These are phyloP conservation scores for Sporopachydermia cereana DNA, from an alignment of 1,139 yeast species.

Conservation along the genomic window DNA sequence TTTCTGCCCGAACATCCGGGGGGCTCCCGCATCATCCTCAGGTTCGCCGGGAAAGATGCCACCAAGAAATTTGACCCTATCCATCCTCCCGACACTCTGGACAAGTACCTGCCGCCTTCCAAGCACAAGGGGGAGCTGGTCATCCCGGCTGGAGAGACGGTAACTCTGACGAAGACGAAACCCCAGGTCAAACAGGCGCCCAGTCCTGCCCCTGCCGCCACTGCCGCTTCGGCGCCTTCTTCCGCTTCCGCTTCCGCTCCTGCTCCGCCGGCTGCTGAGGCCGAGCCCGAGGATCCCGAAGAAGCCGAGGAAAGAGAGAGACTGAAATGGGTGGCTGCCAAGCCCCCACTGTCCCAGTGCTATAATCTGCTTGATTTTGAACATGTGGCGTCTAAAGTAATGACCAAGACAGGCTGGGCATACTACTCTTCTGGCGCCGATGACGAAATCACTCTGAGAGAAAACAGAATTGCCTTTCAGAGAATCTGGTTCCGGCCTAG, in stretches of 20 bases:
- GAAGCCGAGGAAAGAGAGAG: constrained; percentile 23
- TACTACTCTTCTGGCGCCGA: constrained; percentile 88
- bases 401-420: constrained; percentile 79
- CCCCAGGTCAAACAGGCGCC: not conserved
- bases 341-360: constrained; percentile 58
- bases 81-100: constrained; percentile 74
- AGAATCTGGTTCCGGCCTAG: constrained; percentile 78
- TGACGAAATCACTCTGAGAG: constrained; percentile 82
- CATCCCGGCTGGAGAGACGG: constrained; percentile 11
- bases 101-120: constrained; percentile 35
- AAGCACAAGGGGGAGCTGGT: constrained; percentile 35
- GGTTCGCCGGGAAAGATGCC: constrained; percentile 86
- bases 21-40: constrained; percentile 59
- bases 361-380: constrained; percentile 75
- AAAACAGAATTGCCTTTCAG: constrained; percentile 82
- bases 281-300: constrained; percentile 17
- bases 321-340: constrained; percentile 27
- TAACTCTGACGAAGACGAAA: not conserved
- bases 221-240: constrained; percentile 6
- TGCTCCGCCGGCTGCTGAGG: constrained; percentile 8
- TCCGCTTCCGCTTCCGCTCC: not conserved
- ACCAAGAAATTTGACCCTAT: constrained; percentile 77
- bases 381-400: constrained; percentile 62
- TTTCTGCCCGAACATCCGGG: constrained; percentile 84
- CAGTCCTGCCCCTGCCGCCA: constrained; percentile 5